Base-by-base conservation (phyloP, 2,329 filamentous ascomycete species). In the Nigrograna mackinnonii region DNA sequence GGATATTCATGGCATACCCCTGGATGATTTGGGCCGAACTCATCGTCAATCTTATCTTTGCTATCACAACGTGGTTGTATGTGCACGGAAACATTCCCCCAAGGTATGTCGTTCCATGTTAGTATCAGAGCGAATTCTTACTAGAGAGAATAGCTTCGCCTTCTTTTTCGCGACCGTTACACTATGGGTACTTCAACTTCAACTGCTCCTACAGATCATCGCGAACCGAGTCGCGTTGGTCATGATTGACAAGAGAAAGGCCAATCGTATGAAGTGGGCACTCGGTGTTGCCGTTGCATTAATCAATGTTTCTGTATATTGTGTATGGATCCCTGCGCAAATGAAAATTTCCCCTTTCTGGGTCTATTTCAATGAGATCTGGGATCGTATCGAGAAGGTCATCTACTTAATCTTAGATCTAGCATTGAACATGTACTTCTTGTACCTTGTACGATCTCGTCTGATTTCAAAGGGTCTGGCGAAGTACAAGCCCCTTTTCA, bases 291-390 rank as follows among this genome's bases (percentile, higher is more conserved):
- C 51, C 11, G 45, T 61, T 22, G 49, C 52, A 2, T 20, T 54
- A 19, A 54, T 66, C 42, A 65, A 65, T 30, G 58, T 66, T 26
- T 58, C 58, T 19, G 60, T 63, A 2, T 63, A 55, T 35, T 47
- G 47, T 14, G 49, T 63, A 34, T 63, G 58, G 60, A 60, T 63
- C 19, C 58, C 58, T 7, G 54, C 58, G 6, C 57, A 52, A 22
- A 45, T 62, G 14, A 49, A 62, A 30, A 56, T 59, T 31, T 35
- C 2, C 3, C 5, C 26, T 16, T 49, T 48, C n/a, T 60, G 50
- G 44, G 42, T 61, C 6, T 47, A 50, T 5, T 37, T 58, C 16
- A 62, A 63, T 35, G 41, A 52, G 9, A 46, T 55, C n/a, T 62
- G 52, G 52, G 58, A 62, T 28, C 55, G 57, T 7, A 49, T 55